Evolutionary conservation across 495 filamentous ascomycete species (phyloP).

Genomic region (Xylaria intraflava): DNA sequence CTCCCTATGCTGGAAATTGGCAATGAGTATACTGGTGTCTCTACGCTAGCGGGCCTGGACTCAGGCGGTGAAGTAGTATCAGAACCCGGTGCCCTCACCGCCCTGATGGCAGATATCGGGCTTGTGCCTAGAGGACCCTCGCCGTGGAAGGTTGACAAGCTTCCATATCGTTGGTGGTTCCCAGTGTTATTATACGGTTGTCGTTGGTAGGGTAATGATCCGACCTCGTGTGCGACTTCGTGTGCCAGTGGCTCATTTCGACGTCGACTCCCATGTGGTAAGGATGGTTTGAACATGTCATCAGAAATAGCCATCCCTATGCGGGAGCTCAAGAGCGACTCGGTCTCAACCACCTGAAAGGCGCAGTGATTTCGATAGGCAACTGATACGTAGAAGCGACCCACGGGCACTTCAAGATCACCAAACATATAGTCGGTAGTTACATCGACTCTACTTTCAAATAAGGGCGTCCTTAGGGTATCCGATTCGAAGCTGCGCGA

Average conservation of each 20-base stretch:
- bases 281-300: conserved; percentile 72
- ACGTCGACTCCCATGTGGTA: conserved; percentile 37
- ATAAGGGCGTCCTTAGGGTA: conserved; percentile 64
- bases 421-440: conserved; percentile 73
- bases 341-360: conserved; percentile 85
- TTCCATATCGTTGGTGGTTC: conserved; percentile 79
- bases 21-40: conserved; percentile 38
- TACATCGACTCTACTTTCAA: conserved; percentile 56
- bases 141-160: conserved; percentile 87
- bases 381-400: conserved; percentile 72
- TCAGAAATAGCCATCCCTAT: conserved; percentile 84
- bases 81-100: conserved; percentile 51
- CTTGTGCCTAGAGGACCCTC: conserved; percentile 70
- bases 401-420: conserved; percentile 76
- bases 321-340: conserved; percentile 88
- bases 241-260: conserved; percentile 33
- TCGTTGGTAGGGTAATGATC: conserved; percentile 62
- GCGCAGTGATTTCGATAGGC: conserved; percentile 81
- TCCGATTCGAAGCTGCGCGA: conserved; percentile 50
- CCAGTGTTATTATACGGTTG: conserved; percentile 49
- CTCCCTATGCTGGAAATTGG: conserved; percentile 30
- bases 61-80: conserved; percentile 58
- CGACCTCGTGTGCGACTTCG: conserved; percentile 61
- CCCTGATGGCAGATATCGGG: conserved; percentile 77
- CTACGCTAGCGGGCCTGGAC: conserved; percentile 49